Base-by-base conservation (phyloP, 2,329 filamentous ascomycete species). In the Penicillium vulpinum region DNA sequence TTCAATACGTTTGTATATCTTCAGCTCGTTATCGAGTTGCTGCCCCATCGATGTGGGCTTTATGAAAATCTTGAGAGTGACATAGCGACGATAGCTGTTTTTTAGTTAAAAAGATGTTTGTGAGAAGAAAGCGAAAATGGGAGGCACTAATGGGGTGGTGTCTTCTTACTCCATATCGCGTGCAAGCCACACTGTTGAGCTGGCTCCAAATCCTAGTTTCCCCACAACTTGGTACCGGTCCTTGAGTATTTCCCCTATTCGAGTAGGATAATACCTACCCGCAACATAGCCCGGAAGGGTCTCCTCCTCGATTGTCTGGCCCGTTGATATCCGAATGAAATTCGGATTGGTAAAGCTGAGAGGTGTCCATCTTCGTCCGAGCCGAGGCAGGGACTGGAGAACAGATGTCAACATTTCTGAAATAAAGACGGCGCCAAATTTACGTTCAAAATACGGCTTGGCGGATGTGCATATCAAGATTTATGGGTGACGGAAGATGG, bases 1-100 rank as follows among this genome's bases (percentile, higher is more conserved):
- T 21, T 70, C 67, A 3, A 81, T 75, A 22, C 69, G 71, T 59
- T 73, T 72, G 47, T 81, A 80, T n/a, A 80, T 78, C 4, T 67
- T 61, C 11, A 79, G 60, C 62, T 81, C 78, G 16, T 76, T 29
- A 46, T 73, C 66, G n/a, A 71, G 2, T 40, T 68, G 65, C 36
- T 67, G 57, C 1, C 66, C 70, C 62, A 72, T 63, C 4, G 65
- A 69, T 36, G 60, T 31, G 57, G 70, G 58, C 29, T 68, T 58
- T 50, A 70, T 60, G 29, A 67, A 71, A 9, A 73, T 65, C 33
- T 70, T 74, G 22, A 72, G 62, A 2, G 55, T 67, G 13, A 73
- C 70, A 66, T 72, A 70, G 38, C 62, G 62, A 29, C 64, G 54
- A 35, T 46, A 21, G 15, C 69, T 73, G 21, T 56, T 33, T 39